Evolutionary conservation across 306 rosid species (phyloP).

Genomic region (Herpetospermum pedunculosum): DNA sequence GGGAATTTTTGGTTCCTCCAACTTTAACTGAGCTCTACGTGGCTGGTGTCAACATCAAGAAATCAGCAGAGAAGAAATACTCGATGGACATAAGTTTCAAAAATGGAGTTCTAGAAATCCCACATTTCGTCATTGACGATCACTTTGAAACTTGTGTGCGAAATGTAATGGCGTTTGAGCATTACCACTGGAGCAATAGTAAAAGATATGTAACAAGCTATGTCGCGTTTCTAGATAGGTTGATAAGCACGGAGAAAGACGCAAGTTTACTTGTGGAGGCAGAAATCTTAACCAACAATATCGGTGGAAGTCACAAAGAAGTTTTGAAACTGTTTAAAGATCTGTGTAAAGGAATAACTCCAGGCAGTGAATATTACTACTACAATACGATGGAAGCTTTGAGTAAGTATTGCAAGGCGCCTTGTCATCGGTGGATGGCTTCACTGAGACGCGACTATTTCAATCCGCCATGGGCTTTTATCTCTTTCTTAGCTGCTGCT

Average conservation of each 20-base stretch:
- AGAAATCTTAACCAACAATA: neutral
- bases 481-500: neutral
- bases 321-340: neutral
- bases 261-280: neutral
- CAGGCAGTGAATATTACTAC: neutral
- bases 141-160: neutral
- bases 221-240: neutral
- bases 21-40: neutral
- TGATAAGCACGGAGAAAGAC: neutral
- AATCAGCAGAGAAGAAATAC: neutral
- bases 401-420: too few species aligned
- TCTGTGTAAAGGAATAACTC: neutral
- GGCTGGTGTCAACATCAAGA: neutral
- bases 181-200: accelerated
- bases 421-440: too few species aligned
- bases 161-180: neutral
- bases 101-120: neutral
- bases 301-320: neutral
- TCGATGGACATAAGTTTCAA: neutral
- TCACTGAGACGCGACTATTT: neutral
- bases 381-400: neutral
- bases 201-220: neutral
- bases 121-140: neutral
- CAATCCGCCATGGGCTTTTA: neutral
- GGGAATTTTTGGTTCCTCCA: neutral